Percentiles rank a stretch among this genome's conserved stretches.
Conservation (phyloP, 495 filamentous ascomycete species). For the Aspergillus taichungensis region DNA sequence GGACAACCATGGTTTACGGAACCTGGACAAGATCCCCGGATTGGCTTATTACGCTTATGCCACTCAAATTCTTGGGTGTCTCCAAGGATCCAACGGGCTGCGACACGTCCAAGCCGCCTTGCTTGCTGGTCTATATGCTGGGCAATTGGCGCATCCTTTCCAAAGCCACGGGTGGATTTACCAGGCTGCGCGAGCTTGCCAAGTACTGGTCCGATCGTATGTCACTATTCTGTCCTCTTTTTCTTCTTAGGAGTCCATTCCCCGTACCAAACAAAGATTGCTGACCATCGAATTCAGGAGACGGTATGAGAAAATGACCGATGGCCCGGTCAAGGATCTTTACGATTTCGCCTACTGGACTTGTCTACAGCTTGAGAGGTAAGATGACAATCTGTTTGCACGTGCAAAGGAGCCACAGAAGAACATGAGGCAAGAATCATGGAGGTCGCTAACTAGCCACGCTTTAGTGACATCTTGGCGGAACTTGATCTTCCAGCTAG, state of each 20-base stretch:
- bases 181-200: constrained; percentile 65
- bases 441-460: too few relatives aligned
- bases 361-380: constrained; percentile 90
- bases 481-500: constrained; percentile 79
- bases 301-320: constrained; percentile 25
- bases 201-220: constrained; percentile 71
- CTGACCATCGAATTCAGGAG: constrained; percentile 17
- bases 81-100: constrained; percentile 68
- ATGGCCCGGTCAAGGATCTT: constrained; percentile 35
- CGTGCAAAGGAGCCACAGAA: too few relatives aligned
- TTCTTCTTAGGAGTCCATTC: not conserved
- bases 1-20: constrained; percentile 33
- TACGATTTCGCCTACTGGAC: constrained; percentile 85
- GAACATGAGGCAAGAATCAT: too few relatives aligned
- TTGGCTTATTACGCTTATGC: constrained; percentile 82
- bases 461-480: constrained; percentile 73
- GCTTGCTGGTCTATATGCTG: constrained; percentile 79
- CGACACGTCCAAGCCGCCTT: constrained; percentile 78
- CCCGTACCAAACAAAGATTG: constrained; percentile 6
- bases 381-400: constrained; percentile 4
- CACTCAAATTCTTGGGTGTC: constrained; percentile 74
- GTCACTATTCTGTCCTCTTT: constrained; percentile 11
- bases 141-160: constrained; percentile 76
- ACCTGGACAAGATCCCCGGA: constrained; percentile 84
- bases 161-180: constrained; percentile 87